phyloP scores from a whole-genome alignment of 192 early-diverging fungal species.

The Helicostylum pulchrum region DNA sequence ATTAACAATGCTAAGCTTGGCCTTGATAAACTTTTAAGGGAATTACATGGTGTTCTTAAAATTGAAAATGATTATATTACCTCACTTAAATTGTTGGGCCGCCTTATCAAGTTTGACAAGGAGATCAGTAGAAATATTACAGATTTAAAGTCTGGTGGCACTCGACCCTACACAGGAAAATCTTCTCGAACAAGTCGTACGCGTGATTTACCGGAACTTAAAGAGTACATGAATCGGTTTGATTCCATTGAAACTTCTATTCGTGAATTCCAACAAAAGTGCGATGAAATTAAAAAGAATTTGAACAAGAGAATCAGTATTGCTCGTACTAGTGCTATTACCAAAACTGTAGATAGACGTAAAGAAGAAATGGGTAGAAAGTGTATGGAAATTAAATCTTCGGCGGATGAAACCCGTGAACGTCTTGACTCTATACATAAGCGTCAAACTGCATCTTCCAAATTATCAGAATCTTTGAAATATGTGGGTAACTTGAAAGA shows the following conservation, averaged over 20 bases:
- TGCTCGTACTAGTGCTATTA: constrained; percentile 12
- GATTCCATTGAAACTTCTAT: constrained; percentile 8
- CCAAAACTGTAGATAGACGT: constrained; percentile 13
- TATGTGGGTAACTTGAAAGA: constrained; percentile 28
- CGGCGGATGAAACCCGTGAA: constrained; percentile 15
- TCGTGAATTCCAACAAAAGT: neutral
- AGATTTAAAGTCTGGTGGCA: constrained; percentile 1
- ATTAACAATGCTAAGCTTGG: constrained; percentile 7
- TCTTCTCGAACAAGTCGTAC: neutral
- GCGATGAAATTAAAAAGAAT: constrained; percentile 16
- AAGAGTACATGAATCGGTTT: constrained; percentile 13
- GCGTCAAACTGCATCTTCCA: constrained; percentile 17
- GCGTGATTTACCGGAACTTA: constrained; percentile 14
- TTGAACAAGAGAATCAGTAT: constrained; percentile 18
- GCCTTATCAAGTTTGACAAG: constrained; percentile 7
- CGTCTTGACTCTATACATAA: constrained; percentile 15
- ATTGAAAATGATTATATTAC: constrained; percentile 21
- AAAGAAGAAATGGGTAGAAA: constrained; percentile 8
- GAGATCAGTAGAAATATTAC: constrained; percentile 2
- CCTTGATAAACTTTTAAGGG: constrained; percentile 10
- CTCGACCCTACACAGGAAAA: neutral
- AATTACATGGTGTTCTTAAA: constrained; percentile 13
- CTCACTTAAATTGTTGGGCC: constrained; percentile 7
- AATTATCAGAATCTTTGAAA: constrained; percentile 20
- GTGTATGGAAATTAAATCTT: constrained; percentile 17